These are phyloP conservation scores for Poa annua DNA, from an alignment of 176 grass and related monocot genomes.

Conservation along the genomic window DNA sequence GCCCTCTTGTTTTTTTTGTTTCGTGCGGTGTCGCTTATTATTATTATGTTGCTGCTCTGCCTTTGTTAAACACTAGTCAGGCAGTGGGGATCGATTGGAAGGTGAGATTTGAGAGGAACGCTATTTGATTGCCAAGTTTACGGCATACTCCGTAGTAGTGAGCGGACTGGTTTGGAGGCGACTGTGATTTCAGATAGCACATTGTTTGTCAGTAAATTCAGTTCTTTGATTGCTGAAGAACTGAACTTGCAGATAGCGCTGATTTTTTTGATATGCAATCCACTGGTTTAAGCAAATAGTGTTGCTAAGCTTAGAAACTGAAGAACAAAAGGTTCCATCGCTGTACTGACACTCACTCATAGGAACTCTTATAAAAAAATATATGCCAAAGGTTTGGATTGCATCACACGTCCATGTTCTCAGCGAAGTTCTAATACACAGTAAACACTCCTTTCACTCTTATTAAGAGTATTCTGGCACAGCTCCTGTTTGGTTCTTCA, in stretches of 20 bases:
- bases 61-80: background rate
- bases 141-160: background rate
- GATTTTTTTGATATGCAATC: background rate
- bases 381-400: background rate
- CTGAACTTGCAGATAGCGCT: background rate
- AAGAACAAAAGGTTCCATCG: background rate
- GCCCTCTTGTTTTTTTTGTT: background rate
- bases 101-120: background rate
- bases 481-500: background rate
- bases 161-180: background rate
- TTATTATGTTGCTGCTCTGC: background rate
- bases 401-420: background rate
- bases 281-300: background rate
- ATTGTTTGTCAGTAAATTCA: background rate
- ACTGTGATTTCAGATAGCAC: background rate
- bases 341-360: too few relatives aligned
- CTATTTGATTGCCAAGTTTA: background rate
- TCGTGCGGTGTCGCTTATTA: background rate
- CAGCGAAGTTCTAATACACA: background rate
- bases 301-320: background rate
- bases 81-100: conserved; percentile 18
- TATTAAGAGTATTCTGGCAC: background rate
- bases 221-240: background rate
- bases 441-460: background rate
- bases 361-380: too few relatives aligned